phyloP scores from a whole-genome alignment of 306 rosid genomes.

The Vigna reflexopilosa region DNA sequence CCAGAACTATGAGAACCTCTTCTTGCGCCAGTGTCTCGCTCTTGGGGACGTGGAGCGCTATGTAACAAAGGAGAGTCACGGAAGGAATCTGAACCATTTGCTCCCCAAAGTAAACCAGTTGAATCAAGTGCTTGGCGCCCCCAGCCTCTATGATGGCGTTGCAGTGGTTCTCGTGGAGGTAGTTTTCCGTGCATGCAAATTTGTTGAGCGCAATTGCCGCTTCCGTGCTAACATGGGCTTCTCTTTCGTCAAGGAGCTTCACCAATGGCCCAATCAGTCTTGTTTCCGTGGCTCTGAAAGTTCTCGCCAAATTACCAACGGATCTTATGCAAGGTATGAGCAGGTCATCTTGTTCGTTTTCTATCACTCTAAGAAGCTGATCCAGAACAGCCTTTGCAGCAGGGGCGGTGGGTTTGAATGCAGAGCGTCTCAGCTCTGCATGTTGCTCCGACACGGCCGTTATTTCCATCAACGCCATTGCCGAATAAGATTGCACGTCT shows the following conservation, averaged over 20 bases:
- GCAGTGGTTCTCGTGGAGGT: slow-evolving; percentile 73
- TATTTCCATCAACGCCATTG: slow-evolving; percentile 75
- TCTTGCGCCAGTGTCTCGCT: slow-evolving; percentile 76
- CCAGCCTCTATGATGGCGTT: slow-evolving; percentile 75
- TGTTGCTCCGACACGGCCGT: slow-evolving; percentile 68
- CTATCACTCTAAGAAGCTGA: slow-evolving; percentile 55
- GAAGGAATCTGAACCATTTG: slow-evolving; percentile 68
- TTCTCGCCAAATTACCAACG: slow-evolving; percentile 72
- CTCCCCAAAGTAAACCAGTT: slow-evolving; percentile 73
- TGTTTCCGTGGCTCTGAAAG: slow-evolving; percentile 75
- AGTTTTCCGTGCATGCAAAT: slow-evolving; percentile 72
- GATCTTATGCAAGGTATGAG: slow-evolving; percentile 63
- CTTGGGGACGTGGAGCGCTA: slow-evolving; percentile 75
- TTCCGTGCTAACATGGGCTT: slow-evolving; percentile 52
- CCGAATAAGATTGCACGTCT: slow-evolving; percentile 59
- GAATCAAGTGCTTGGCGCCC: slow-evolving; percentile 76
- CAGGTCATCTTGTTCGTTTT: slow-evolving; percentile 51
- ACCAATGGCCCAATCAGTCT: slow-evolving; percentile 67
- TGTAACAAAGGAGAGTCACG: slow-evolving; percentile 59
- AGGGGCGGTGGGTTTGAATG: slow-evolving; percentile 82
- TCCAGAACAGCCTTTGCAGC: slow-evolving; percentile 77
- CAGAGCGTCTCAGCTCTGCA: slow-evolving; percentile 66
- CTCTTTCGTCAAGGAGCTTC: slow-evolving; percentile 72
- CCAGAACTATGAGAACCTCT: slow-evolving; percentile 79
- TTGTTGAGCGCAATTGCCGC: slow-evolving; percentile 64